These are phyloP conservation scores for Acer saccharum DNA, from an alignment of 345 rosid genomes.

Conservation along the genomic window DNA sequence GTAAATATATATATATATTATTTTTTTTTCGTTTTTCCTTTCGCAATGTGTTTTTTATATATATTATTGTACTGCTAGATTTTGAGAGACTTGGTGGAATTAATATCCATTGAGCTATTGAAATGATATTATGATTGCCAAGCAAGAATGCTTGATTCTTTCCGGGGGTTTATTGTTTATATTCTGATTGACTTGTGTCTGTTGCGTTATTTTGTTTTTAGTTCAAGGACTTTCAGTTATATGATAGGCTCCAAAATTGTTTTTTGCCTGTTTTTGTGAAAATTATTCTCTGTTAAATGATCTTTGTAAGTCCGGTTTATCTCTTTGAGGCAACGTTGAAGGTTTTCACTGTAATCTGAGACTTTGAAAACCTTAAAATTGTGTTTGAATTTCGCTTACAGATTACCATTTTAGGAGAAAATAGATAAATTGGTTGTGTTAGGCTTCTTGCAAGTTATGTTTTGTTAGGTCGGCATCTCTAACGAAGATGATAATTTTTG, in stretches of 20 bases:
- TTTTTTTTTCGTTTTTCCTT: background rate
- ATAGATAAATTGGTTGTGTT: background rate
- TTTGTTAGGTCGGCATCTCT: constrained; percentile 4
- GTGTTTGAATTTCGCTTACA: background rate
- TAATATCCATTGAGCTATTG: background rate
- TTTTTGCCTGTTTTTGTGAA: background rate
- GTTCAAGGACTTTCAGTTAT: background rate
- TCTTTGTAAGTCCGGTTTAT: background rate
- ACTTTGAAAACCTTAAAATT: background rate
- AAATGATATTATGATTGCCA: background rate
- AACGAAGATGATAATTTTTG: background rate
- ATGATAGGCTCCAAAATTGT: background rate
- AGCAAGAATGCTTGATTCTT: too few species aligned
- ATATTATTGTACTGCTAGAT: too few species aligned
- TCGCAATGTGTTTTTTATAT: too few species aligned
- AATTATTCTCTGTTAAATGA: background rate
- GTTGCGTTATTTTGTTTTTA: background rate
- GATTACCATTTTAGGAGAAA: background rate
- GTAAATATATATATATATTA: constrained; percentile 21
- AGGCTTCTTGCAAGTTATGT: background rate
- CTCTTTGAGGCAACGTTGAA: too few species aligned
- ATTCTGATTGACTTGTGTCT: background rate
- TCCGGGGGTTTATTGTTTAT: background rate
- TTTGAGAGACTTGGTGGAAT: too few species aligned
- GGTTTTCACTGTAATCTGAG: background rate